Evolutionary conservation across 2,329 filamentous ascomycete genomes (phyloP), one percentile per base, ranked within the genome.

Genomic region (Fusarium hainanense): DNA sequence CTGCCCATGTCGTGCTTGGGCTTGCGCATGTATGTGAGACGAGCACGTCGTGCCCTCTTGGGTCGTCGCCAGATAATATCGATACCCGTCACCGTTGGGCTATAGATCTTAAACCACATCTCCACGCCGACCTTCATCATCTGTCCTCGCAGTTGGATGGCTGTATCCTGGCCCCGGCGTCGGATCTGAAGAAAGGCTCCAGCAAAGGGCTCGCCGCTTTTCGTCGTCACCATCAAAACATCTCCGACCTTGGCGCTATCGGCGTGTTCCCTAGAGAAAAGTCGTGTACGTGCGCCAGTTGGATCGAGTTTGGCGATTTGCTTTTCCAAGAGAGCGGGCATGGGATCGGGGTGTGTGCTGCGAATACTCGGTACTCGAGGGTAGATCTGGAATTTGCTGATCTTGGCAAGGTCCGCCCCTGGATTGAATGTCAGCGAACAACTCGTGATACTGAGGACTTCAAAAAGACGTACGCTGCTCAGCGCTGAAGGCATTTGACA

Each of bases 71-170:
- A 93, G 80, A 98, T 92, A 74, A 99, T 91, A 82, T 99, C 95
- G 76, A 99, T 93, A 69, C 93, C 93, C 78, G 92, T 89, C 32
- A 98, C 91, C 77, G 93, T 92, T 65, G 95, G 95, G 77, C 89
- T 93, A 85, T 96, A 98, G 63, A 98, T 86, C 85, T 99, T 99
- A 82, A 92, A 94, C 90, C 93, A 97, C 93, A 97, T 96, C 87
- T 99, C 96, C 64, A 97, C 93, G 65, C 93, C 93, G 9, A 97
- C 89, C 74, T 92, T 89, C 72, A 93, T 94, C 74, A 99, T 83
- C 78, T 97, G 90, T 75, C 95, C 95, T 59, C 96, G 88, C 64
- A 99, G 85, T 63, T 97, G 83, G 58, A 99, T 91, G 7, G 92
- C 92, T 4, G 93, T 97, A 82, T 98, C 95, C 64, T 96, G 88